Percentiles rank a stretch among this genome's conserved stretches.
These are phyloP conservation scores for Rhizopus stolonifer DNA, from an alignment of 371 early-diverging fungal genomes.

Conservation along the genomic window DNA sequence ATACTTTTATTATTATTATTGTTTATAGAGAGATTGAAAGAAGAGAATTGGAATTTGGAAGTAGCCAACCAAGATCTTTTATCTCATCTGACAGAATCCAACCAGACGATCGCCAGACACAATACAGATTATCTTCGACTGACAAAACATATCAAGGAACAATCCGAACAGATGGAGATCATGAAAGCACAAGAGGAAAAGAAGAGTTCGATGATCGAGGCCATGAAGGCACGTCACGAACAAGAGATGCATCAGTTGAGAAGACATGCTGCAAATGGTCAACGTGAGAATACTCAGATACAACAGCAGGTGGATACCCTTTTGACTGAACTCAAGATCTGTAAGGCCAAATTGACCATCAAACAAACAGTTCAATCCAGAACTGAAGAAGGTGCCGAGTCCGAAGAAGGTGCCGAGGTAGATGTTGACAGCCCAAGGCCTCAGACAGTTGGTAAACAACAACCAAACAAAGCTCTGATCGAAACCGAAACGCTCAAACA, in stretches of 20 bases:
- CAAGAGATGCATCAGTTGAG: slow-evolving; percentile 65
- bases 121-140: slow-evolving; percentile 53
- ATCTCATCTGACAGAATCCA: slow-evolving; percentile 51
- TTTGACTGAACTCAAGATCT: slow-evolving; percentile 52
- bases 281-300: slow-evolving; percentile 64
- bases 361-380: slow-evolving; percentile 13
- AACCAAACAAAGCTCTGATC: slow-evolving; percentile 25
- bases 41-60: slow-evolving; percentile 63
- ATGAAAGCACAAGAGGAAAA: slow-evolving; percentile 69
- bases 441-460: no score
- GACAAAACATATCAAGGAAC: slow-evolving; percentile 48
- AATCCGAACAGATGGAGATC: slow-evolving; percentile 61
- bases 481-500: slow-evolving; percentile 51
- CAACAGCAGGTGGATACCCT: slow-evolving; percentile 60
- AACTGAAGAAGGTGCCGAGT: slow-evolving; percentile 4
- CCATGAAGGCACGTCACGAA: slow-evolving; percentile 62
- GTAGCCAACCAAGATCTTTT: slow-evolving; percentile 61
- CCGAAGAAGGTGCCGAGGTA: no score
- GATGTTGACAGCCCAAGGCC: no score
- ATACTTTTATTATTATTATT: neutral
- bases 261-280: slow-evolving; percentile 51
- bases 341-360: slow-evolving; percentile 37
- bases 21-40: slow-evolving; percentile 53
- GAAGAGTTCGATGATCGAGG: slow-evolving; percentile 48
- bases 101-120: slow-evolving; percentile 49